Base-by-base conservation (phyloP, 345 rosid species). In the Populus euphratica region DNA sequence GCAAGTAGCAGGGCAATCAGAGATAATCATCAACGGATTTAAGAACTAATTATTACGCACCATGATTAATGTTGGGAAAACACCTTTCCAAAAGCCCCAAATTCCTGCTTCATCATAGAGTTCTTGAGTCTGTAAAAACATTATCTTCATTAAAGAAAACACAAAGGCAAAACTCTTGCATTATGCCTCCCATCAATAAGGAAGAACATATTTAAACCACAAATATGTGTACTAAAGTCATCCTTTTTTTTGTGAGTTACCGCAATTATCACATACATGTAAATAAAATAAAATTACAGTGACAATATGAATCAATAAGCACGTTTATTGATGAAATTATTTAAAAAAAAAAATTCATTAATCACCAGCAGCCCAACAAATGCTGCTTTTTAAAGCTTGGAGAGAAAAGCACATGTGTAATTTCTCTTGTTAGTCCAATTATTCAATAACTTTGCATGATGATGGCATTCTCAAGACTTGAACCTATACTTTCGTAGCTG, bases 31-130 rank as follows among this genome's bases (percentile, higher is more conserved):
- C 59, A 63, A 39, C 81, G 83, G 66, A 68, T n/a, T 70, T n/a
- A 65, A 77, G 33, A 81, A 84, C 75, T 67, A 81, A 80, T 79
- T 82, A 50, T 75, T 49, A 81, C 90, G 0, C 89, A 96, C 99
- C 99, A 96, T 96, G 82, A 94, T 91, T 83, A 94, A 83, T 76
- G 98, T 91, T 56, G 97, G 99, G 56, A 94, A 81, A 77, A 92
- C 94, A 87, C 98, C 99, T 87, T 84, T 91, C 99, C 98, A 96
- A 76, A 96, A 96, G 73, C 98, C 99, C 81, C 81, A 81, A 65
- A 94, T 43, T 78, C 99, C 97, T 83, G 91, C 93, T 89, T 96
- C 98, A 64, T 54, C 91, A 25, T 91, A 91, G 74, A 96, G 86
- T 77, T 96, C 99, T 84, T 85, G 95, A 85, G 94, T 81, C 98